Percentiles rank a stretch among this genome's conserved stretches.
Evolutionary conservation across 2,329 filamentous ascomycete species (phyloP).

Genomic region (Talaromyces albobiverticillius): DNA sequence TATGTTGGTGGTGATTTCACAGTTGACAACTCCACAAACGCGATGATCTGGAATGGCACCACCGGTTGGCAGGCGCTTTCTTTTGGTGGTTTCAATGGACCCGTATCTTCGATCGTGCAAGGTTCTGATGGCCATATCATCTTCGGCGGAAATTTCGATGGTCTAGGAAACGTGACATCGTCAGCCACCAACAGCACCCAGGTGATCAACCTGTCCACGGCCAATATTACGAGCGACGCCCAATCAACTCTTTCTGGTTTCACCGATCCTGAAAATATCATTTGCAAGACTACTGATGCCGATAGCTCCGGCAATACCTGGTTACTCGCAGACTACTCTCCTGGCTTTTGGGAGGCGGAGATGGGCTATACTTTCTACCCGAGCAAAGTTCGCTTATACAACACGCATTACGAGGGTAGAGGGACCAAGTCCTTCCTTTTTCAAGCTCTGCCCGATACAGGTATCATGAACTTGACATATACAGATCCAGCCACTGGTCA

Average conservation of each 20-base stretch:
- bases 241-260: slow-evolving; percentile 63
- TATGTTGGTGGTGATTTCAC: slow-evolving; percentile 89
- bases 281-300: slow-evolving; percentile 70
- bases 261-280: slow-evolving; percentile 72
- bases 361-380: slow-evolving; percentile 84
- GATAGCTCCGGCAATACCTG: slow-evolving; percentile 75
- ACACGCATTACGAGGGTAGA: slow-evolving; percentile 77
- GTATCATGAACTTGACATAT: slow-evolving; percentile 96
- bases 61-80: slow-evolving; percentile 75
- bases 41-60: slow-evolving; percentile 71
- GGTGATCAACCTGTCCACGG: slow-evolving; percentile 78
- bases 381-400: slow-evolving; percentile 82
- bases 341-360: slow-evolving; percentile 78
- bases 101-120: slow-evolving; percentile 80
- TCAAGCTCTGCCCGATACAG: slow-evolving; percentile 77
- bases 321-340: slow-evolving; percentile 70
- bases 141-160: slow-evolving; percentile 87
- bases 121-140: slow-evolving; percentile 79
- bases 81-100: slow-evolving; percentile 92
- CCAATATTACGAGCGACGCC: slow-evolving; percentile 66
- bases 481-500: slow-evolving; percentile 69
- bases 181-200: slow-evolving; percentile 62
- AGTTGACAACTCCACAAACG: slow-evolving; percentile 79
- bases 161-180: slow-evolving; percentile 62
- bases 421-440: slow-evolving; percentile 88